Conservation (phyloP, 2,329 filamentous ascomycete species). For the Biscogniauxia marginata region DNA sequence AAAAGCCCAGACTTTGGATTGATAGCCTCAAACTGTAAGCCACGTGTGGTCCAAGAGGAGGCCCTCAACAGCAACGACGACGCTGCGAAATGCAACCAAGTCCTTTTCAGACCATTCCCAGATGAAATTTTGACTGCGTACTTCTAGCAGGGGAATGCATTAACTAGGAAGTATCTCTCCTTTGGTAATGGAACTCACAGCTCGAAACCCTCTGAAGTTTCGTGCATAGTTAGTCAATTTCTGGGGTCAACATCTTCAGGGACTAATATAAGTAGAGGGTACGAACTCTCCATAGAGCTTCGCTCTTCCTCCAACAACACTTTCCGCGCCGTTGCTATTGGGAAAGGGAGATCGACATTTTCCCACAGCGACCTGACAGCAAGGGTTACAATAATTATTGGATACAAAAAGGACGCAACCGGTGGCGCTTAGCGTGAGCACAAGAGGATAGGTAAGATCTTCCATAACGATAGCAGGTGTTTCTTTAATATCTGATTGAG, state of each 20-base stretch:
- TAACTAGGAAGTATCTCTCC: conserved; percentile 22
- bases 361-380: background rate
- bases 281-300: too few relatives aligned
- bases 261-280: conserved; percentile 15
- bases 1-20: conserved; percentile 40
- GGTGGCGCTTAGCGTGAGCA: conserved; percentile 45
- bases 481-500: conserved; percentile 21
- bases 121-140: conserved; percentile 32
- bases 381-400: too few relatives aligned
- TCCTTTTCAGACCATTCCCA: conserved; percentile 38
- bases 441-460: conserved; percentile 53
- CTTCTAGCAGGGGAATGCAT: conserved; percentile 49
- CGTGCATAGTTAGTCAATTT: conserved; percentile 5
- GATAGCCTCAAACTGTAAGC: conserved; percentile 22
- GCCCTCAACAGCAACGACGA: conserved; percentile 31
- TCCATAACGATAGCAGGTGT: conserved; percentile 25
- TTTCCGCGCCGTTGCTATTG: background rate
- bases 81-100: conserved; percentile 41
- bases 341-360: background rate
- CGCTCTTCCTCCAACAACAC: too few relatives aligned
- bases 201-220: conserved; percentile 8
- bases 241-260: conserved; percentile 4
- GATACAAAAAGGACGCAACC: too few relatives aligned
- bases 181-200: conserved; percentile 13
- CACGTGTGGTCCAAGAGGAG: conserved; percentile 24